These are phyloP conservation scores for Rhizophagus sp. DNA, from an alignment of 192 early-diverging fungal species.

Conservation along the genomic window DNA sequence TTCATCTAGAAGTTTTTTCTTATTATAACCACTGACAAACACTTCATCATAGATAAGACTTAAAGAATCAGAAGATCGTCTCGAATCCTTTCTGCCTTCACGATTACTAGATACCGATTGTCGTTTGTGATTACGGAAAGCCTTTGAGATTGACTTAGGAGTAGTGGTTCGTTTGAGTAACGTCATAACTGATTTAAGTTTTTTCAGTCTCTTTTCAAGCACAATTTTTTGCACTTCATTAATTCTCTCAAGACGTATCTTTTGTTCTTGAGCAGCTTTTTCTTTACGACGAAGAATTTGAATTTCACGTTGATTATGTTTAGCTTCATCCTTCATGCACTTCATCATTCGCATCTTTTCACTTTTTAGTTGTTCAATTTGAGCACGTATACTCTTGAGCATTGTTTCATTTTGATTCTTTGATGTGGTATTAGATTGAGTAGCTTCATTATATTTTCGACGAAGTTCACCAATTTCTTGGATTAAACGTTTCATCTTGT, in stretches of 20 bases:
- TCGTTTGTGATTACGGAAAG: constrained; percentile 30
- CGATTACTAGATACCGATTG: constrained; percentile 5
- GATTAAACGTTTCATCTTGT: constrained; percentile 58
- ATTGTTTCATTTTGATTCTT: constrained; percentile 60
- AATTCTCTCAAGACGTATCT: constrained; percentile 55
- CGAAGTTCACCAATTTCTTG: constrained; percentile 53
- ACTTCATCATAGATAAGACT: constrained; percentile 27
- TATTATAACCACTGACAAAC: constrained; percentile 39
- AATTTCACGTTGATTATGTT: constrained; percentile 57
- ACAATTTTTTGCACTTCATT: constrained; percentile 55
- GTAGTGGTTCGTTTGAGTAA: constrained; percentile 55
- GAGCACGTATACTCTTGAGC: constrained; percentile 61
- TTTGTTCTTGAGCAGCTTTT: constrained; percentile 47
- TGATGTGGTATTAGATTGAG: constrained; percentile 46
- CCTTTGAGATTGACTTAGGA: constrained; percentile 46
- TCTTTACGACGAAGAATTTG: constrained; percentile 59
- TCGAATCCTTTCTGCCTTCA: constrained; percentile 20
- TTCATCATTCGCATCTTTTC: constrained; percentile 79
- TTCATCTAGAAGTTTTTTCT: constrained; percentile 56
- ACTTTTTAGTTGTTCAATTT: constrained; percentile 68
- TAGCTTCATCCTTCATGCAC: constrained; percentile 69
- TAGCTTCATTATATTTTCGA: constrained; percentile 58
- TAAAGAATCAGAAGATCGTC: constrained; percentile 28
- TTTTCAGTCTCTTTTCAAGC: constrained; percentile 58
- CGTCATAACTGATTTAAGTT: constrained; percentile 48